Evolutionary conservation across 352 stramenopile genomes (phyloP).

Genomic region (Phytophthora quininea): DNA sequence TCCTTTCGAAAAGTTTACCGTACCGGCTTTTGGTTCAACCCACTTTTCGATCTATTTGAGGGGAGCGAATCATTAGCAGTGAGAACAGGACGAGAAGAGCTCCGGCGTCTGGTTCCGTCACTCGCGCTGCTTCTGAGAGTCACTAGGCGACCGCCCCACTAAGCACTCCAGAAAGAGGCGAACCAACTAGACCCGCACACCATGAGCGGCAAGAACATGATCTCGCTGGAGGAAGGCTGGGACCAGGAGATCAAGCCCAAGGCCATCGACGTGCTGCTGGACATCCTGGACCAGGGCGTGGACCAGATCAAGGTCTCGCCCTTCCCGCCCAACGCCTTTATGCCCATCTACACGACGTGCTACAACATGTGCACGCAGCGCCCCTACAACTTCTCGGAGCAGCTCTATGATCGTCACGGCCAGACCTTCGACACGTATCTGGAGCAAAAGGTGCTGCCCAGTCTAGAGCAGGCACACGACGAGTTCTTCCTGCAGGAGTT

Average conservation of each 20-base stretch:
- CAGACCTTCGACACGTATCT: slow-evolving; percentile 89
- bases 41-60: not conserved
- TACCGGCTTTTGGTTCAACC: not conserved
- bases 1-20: not conserved
- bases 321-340: slow-evolving; percentile 87
- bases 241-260: slow-evolving; percentile 90
- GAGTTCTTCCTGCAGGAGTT: slow-evolving; percentile 98
- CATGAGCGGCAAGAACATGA: slow-evolving; percentile 86
- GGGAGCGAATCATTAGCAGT: not conserved
- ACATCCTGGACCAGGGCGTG: slow-evolving; percentile 87
- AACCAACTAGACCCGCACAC: not conserved
- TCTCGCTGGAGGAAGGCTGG: slow-evolving; percentile 87
- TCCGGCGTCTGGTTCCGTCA: not conserved
- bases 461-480: slow-evolving; percentile 88
- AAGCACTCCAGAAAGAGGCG: too few species aligned
- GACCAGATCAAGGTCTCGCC: slow-evolving; percentile 82
- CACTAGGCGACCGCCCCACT: too few species aligned
- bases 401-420: slow-evolving; percentile 98
- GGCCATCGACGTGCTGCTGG: slow-evolving; percentile 87
- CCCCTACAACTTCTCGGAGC: slow-evolving; percentile 99
- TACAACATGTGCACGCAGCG: slow-evolving; percentile 99
- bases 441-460: slow-evolving; percentile 91
- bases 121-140: not conserved
- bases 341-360: slow-evolving; percentile 92
- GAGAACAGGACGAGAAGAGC: not conserved